Evolutionary conservation across 208 protist species (phyloP).

Genomic region (Novymonas esmeraldas): DNA sequence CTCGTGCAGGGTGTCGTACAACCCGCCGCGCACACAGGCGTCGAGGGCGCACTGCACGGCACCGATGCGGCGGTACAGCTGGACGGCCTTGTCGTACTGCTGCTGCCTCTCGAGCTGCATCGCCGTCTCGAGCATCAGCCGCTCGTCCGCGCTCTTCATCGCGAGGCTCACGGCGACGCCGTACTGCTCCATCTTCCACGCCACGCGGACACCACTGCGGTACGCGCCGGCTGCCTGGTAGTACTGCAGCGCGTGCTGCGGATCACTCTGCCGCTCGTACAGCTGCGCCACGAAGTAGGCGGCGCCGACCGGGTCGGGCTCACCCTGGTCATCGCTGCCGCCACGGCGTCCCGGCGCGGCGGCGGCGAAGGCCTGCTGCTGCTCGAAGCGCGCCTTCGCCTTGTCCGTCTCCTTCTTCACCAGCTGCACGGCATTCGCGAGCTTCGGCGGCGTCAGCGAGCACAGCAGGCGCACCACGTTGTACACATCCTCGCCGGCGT

Average conservation of each 20-base stretch:
- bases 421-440: conserved; percentile 88
- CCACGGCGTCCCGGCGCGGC: conserved; percentile 11
- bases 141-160: conserved; percentile 68
- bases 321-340: conserved; percentile 20
- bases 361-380: conserved; percentile 50
- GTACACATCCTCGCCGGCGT: conserved; percentile 85
- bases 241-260: conserved; percentile 85
- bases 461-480: conserved; percentile 93
- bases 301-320: conserved; percentile 77
- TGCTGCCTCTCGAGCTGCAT: conserved; percentile 87
- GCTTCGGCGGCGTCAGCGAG: conserved; percentile 58
- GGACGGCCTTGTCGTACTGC: conserved; percentile 91
- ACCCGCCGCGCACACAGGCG: conserved; percentile 89
- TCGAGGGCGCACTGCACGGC: conserved; percentile 91
- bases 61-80: conserved; percentile 95
- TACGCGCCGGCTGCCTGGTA: conserved; percentile 88
- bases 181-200: conserved; percentile 70
- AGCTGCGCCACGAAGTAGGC: conserved; percentile 94
- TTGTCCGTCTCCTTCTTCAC: conserved; percentile 75
- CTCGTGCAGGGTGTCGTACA: conserved; percentile 93
- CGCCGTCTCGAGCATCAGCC: conserved; percentile 90
- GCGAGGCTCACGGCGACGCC: conserved; percentile 79
- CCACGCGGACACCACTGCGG: conserved; percentile 90
- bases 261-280: conserved; percentile 81
- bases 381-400: conserved; percentile 50